phyloP scores from a whole-genome alignment of 2,329 filamentous ascomycete genomes.

The Colletotrichum shisoi region DNA sequence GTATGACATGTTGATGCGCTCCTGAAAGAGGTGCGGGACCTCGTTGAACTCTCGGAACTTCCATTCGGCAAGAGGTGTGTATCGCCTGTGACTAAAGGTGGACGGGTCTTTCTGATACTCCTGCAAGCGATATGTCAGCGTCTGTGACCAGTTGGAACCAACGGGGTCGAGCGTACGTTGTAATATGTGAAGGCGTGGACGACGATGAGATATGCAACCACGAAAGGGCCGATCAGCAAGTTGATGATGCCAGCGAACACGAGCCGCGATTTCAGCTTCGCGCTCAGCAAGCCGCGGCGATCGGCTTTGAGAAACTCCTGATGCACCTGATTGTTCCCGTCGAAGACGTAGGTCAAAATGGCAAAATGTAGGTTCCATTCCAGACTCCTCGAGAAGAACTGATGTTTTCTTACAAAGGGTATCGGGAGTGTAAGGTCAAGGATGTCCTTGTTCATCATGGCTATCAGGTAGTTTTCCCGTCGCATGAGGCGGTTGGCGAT shows the following conservation, averaged over 20 bases:
- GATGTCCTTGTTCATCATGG: conserved; percentile 96
- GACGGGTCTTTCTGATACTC: conserved; percentile 96
- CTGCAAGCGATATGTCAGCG: conserved; percentile 52
- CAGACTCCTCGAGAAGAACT: conserved; percentile 86
- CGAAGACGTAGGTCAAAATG: conserved; percentile 93
- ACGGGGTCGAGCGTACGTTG: conserved; percentile 65
- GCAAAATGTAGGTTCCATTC: conserved; percentile 92
- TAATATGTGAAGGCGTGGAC: conserved; percentile 96
- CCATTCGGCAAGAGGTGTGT: conserved; percentile 94
- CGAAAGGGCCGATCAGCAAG: conserved; percentile 83
- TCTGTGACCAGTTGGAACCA: neutral
- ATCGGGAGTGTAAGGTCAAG: conserved; percentile 85
- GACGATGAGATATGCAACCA: conserved; percentile 84
- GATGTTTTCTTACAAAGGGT: conserved; percentile 79
- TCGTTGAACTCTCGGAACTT: conserved; percentile 99
- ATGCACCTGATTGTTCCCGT: conserved; percentile 84
- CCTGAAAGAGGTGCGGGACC: conserved; percentile 87
- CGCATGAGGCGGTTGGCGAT: conserved; percentile 98
- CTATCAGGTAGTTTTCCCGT: conserved; percentile 95
- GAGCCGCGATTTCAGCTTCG: conserved; percentile 79
- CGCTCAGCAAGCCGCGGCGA: conserved; percentile 78
- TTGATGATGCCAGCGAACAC: conserved; percentile 86
- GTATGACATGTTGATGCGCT: conserved; percentile 91
- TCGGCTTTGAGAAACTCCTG: conserved; percentile 85
- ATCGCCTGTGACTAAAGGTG: conserved; percentile 84